Conservation (phyloP, 345 rosid species). For the Psidium guajava region DNA sequence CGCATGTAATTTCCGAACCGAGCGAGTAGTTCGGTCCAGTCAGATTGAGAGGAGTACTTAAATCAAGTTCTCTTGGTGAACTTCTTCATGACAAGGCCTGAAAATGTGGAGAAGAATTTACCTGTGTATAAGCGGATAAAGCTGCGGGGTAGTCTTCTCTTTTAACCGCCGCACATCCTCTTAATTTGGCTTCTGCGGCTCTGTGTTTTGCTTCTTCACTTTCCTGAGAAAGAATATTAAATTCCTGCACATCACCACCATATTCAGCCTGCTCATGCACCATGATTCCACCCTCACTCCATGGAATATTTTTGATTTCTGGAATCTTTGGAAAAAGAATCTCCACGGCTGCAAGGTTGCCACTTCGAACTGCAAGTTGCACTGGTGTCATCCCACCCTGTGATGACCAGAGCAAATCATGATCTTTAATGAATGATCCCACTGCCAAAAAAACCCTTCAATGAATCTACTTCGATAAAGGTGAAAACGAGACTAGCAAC, state of each 20-base stretch:
- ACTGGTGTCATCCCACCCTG: constrained; percentile 75
- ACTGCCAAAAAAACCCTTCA: background rate
- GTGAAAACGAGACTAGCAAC: background rate
- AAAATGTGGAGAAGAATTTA: constrained; percentile 5
- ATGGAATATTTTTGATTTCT: constrained; percentile 32
- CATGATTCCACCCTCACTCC: constrained; percentile 63
- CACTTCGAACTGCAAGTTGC: constrained; percentile 73
- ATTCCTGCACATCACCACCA: constrained; percentile 28
- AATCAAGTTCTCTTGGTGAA: background rate
- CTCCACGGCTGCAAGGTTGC: constrained; percentile 52
- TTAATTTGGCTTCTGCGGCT: constrained; percentile 86
- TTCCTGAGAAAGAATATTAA: constrained; percentile 27
- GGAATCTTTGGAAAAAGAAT: constrained; percentile 56
- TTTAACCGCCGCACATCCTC: constrained; percentile 75
- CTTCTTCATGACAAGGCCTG: background rate
- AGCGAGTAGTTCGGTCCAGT: background rate
- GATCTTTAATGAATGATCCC: background rate
- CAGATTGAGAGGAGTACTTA: background rate
- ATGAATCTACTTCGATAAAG: background rate
- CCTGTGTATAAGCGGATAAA: constrained; percentile 79
- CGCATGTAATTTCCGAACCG: constrained; percentile 32
- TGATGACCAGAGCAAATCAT: background rate
- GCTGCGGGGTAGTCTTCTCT: constrained; percentile 52
- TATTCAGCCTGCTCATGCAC: constrained; percentile 38
- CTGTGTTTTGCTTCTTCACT: constrained; percentile 66